These are phyloP conservation scores for Pisolithus albus DNA, from an alignment of 768 basidiomycete genomes.

Conservation along the genomic window DNA sequence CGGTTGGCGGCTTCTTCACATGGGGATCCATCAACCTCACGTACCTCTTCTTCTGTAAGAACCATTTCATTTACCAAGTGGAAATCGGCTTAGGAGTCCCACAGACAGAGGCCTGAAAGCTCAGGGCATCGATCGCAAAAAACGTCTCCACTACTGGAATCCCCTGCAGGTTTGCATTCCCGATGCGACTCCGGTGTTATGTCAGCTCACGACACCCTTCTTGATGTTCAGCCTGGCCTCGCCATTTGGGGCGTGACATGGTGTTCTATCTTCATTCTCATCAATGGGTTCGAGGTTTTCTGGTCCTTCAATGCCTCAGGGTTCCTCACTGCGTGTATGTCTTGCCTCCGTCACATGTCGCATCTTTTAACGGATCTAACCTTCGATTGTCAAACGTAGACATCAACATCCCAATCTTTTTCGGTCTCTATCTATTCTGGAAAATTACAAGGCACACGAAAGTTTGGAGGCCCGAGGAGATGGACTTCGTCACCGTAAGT, in stretches of 20 bases:
- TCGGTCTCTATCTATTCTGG: constrained; percentile 17
- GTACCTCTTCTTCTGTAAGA: constrained; percentile 64
- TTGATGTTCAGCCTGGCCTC: constrained; percentile 39
- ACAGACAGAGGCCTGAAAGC: constrained; percentile 59
- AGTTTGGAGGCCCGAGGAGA: constrained; percentile 52
- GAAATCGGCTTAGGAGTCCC: background rate
- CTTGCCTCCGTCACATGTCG: background rate
- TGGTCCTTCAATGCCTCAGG: constrained; percentile 48
- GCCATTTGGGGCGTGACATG: constrained; percentile 66
- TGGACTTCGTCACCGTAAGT: constrained; percentile 65
- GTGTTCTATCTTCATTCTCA: constrained; percentile 52
- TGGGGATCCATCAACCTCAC: constrained; percentile 68
- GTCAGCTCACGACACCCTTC: background rate
- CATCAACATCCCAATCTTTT: constrained; percentile 22
- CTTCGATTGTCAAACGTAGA: constrained; percentile 17
- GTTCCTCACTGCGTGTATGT: constrained; percentile 45
- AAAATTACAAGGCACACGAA: constrained; percentile 13
- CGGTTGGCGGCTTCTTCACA: constrained; percentile 60
- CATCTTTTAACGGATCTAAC: background rate
- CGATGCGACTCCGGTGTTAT: background rate
- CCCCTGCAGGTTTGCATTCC: constrained; percentile 32
- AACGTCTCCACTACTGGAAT: constrained; percentile 53
- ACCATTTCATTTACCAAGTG: background rate
- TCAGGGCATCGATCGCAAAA: constrained; percentile 60
- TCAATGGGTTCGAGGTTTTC: constrained; percentile 54